phyloP scores from a whole-genome alignment of 805 yeast species.

The Saccharomyces mikatae region DNA sequence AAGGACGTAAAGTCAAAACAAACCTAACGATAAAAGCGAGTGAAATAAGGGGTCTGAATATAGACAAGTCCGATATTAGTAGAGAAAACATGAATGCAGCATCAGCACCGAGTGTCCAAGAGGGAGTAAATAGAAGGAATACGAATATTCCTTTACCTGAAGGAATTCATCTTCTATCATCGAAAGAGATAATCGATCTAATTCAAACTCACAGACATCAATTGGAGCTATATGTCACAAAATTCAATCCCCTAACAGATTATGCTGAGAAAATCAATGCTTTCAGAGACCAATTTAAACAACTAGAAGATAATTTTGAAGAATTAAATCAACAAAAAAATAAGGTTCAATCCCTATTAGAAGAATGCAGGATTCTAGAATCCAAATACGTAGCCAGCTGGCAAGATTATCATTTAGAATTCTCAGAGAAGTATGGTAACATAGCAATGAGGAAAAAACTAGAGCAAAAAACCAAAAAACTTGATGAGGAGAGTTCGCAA shows the following conservation, averaged over 20 bases:
- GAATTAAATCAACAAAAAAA: constrained; percentile 22
- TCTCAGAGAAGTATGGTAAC: constrained; percentile 35
- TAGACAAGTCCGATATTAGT: neutral
- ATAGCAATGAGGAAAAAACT: constrained; percentile 29
- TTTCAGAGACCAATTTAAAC: constrained; percentile 10
- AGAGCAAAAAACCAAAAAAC: constrained; percentile 24
- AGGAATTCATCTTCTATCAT: constrained; percentile 17
- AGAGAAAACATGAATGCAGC: neutral
- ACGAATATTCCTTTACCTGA: constrained; percentile 15
- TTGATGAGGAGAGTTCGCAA: constrained; percentile 21
- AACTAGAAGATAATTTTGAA: constrained; percentile 17
- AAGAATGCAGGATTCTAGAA: constrained; percentile 23
- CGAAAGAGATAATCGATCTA: constrained; percentile 18
- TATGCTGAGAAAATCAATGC: constrained; percentile 5
- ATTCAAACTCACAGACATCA: constrained; percentile 11
- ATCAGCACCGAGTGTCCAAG: neutral
- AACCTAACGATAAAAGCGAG: neutral
- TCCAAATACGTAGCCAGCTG: constrained; percentile 29
- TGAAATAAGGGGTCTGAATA: neutral
- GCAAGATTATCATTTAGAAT: constrained; percentile 31
- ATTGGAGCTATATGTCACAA: constrained; percentile 16
- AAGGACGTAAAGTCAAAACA: neutral
- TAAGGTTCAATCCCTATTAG: constrained; percentile 21
- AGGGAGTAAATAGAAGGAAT: neutral
- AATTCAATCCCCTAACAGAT: constrained; percentile 16